Base-by-base conservation (phyloP, 148 eudicot genomes). In the Cornus controversa region DNA sequence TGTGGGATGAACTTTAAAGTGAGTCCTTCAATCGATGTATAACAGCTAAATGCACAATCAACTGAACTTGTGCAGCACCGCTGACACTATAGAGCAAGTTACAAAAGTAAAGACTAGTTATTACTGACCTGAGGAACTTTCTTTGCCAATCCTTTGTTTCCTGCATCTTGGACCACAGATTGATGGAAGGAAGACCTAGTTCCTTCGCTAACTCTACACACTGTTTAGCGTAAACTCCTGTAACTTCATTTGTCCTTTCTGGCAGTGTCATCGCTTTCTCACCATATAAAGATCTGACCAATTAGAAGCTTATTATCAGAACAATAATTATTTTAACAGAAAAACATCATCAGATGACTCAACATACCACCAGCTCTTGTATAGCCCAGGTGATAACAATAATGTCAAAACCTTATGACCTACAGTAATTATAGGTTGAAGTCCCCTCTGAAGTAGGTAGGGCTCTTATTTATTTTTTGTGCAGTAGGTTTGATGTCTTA, bases 151-250 rank as follows among this genome's bases (percentile, higher is more conserved):
- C 89, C 26, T 89, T 86, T 15, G 90, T 89, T 83, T 91, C 92
- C 78, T 91, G 99, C 96, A 93, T 93, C 90, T 90, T 95, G 78
- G 97, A 87, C 99, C 99, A 95, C 54, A 95, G 81, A 86, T 93
- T 79, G 72, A 95, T 84, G 28, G 82, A 91, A 70, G 91, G 87
- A 37, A 95, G 15, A 77, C 87, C 88, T 31, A 91, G 80, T 83
- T 95, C 97, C 79, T 85, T 79, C 73, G 94, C 97, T 77, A 95
- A 75, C 66, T 86, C 87, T 71, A 90, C 78, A 78, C 97, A 95
- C 68, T 75, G 73, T 63, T 83, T 81, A 24, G 96, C 94, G 76
- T 95, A 95, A 14, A 65, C 67, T 80, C 89, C 94, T 1, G 99
- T 54, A 18, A 71, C 83, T 80, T 93, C 97, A 73, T 95, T 95